These are phyloP conservation scores for Grifola frondosa DNA, from an alignment of 1,284 basidiomycete species.

Conservation along the genomic window DNA sequence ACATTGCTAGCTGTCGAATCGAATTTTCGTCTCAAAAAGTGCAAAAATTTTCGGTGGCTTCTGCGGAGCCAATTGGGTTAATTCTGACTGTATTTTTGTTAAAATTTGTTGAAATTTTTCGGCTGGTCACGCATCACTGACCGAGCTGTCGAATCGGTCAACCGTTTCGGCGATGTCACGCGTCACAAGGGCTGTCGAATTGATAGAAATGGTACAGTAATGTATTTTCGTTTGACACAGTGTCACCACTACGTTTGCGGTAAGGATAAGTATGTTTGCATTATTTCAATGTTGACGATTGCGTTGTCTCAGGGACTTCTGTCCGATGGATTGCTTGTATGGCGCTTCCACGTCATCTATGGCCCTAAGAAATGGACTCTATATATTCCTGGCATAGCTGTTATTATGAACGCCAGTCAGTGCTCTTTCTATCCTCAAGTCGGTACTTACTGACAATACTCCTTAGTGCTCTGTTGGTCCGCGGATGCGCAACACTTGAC, in stretches of 20 bases:
- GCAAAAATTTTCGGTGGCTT: no score
- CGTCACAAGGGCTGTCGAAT: no score
- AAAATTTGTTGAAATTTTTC: no score
- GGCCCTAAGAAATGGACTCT: slow-evolving; percentile 17
- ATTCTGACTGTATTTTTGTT: no score
- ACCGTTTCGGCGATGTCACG: no score
- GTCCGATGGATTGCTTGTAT: slow-evolving; percentile 25
- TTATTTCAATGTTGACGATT: neutral
- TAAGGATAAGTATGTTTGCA: neutral
- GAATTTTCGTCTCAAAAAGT: no score
- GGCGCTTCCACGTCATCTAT: slow-evolving; percentile 27
- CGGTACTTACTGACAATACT: neutral
- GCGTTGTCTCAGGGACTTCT: slow-evolving; percentile 15
- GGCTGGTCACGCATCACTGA: no score
- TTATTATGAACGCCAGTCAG: slow-evolving; percentile 20
- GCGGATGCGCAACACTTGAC: slow-evolving; percentile 22
- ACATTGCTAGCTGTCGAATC: no score
- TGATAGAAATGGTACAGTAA: no score
- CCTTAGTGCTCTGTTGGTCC: slow-evolving; percentile 23
- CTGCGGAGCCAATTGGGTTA: no score
- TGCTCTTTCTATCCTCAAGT: neutral
- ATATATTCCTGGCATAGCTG: slow-evolving; percentile 17
- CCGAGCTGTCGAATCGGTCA: no score
- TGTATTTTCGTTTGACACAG: neutral
- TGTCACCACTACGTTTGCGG: slow-evolving; percentile 20